phyloP scores from a whole-genome alignment of 2,329 filamentous ascomycete genomes.

The Claviceps maximensis region DNA sequence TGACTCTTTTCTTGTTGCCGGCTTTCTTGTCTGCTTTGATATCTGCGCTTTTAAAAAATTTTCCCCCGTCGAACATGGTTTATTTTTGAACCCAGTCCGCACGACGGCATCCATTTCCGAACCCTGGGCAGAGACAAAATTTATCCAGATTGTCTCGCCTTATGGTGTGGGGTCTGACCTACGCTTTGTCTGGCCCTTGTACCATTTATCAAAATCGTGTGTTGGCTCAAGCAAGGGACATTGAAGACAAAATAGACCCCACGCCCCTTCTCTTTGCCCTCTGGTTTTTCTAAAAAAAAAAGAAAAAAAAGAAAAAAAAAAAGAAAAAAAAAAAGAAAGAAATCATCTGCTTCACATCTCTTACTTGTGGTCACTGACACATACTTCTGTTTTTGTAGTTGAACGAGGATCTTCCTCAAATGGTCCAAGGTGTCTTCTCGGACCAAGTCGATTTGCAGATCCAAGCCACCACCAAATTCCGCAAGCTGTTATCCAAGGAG shows the following conservation, averaged over 20 bases:
- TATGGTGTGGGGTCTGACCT: conserved; percentile 20
- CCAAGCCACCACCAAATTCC: conserved; percentile 93
- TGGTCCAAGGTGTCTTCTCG: conserved; percentile 96
- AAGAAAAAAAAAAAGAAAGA: not conserved
- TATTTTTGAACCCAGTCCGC: not conserved
- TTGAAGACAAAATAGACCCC: not conserved
- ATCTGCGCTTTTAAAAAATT: not conserved
- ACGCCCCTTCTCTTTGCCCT: no score
- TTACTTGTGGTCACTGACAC: conserved; percentile 12
- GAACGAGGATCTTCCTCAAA: conserved; percentile 94
- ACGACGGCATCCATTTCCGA: not conserved
- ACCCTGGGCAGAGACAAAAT: not conserved
- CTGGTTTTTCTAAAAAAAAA: not conserved
- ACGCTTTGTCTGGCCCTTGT: conserved; percentile 18
- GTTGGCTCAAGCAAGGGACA: not conserved
- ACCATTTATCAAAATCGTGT: conserved; percentile 10
- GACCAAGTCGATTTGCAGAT: conserved; percentile 98
- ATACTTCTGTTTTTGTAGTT: conserved; percentile 40
- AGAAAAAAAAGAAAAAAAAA: not conserved
- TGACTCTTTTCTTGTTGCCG: conserved; percentile 1
- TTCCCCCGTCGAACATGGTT: not conserved
- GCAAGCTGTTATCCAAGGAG: conserved; percentile 96
- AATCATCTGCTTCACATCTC: not conserved
- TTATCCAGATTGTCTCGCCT: conserved; percentile 7
- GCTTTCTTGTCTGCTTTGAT: not conserved